phyloP scores from a whole-genome alignment of 2,329 filamentous ascomycete species.

The Aspergillus sp. region DNA sequence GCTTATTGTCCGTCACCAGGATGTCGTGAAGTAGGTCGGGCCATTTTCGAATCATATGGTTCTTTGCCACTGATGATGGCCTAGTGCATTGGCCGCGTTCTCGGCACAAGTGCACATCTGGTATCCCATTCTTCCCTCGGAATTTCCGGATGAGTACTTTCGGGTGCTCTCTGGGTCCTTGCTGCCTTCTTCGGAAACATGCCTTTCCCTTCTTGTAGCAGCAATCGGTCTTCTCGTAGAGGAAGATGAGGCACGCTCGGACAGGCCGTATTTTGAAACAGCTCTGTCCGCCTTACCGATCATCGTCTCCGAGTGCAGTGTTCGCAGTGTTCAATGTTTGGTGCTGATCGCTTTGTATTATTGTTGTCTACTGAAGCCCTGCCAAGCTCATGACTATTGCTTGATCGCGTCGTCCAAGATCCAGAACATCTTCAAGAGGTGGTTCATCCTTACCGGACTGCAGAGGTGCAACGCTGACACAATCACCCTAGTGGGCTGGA shows the following conservation, averaged over 20 bases:
- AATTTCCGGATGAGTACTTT: slow-evolving; percentile 21
- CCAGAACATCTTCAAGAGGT: slow-evolving; percentile 25
- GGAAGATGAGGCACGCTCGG: slow-evolving; percentile 12
- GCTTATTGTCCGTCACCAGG: slow-evolving; percentile 21
- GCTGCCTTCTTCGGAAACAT: slow-evolving; percentile 19
- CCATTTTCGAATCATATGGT: background rate
- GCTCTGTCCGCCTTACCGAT: slow-evolving; percentile 20
- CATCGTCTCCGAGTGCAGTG: slow-evolving; percentile 22
- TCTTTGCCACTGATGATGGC: background rate
- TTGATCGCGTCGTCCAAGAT: slow-evolving; percentile 29
- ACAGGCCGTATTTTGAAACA: slow-evolving; percentile 18
- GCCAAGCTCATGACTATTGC: slow-evolving; percentile 30
- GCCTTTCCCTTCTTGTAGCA: slow-evolving; percentile 26
- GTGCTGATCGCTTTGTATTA: slow-evolving; percentile 28
- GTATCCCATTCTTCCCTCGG: slow-evolving; percentile 25
- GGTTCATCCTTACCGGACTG: background rate
- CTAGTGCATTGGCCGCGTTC: slow-evolving; percentile 21
- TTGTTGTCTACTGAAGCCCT: slow-evolving; percentile 24
- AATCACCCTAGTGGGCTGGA: slow-evolving; percentile 3
- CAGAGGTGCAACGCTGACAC: background rate
- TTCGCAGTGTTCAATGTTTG: slow-evolving; percentile 25
- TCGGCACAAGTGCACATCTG: slow-evolving; percentile 25
- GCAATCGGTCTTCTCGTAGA: slow-evolving; percentile 22
- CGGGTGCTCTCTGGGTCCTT: slow-evolving; percentile 18
- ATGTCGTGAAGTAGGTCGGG: slow-evolving; percentile 6